Base-by-base conservation (phyloP, 768 basidiomycete genomes). In the Psilocybe tampanensis region DNA sequence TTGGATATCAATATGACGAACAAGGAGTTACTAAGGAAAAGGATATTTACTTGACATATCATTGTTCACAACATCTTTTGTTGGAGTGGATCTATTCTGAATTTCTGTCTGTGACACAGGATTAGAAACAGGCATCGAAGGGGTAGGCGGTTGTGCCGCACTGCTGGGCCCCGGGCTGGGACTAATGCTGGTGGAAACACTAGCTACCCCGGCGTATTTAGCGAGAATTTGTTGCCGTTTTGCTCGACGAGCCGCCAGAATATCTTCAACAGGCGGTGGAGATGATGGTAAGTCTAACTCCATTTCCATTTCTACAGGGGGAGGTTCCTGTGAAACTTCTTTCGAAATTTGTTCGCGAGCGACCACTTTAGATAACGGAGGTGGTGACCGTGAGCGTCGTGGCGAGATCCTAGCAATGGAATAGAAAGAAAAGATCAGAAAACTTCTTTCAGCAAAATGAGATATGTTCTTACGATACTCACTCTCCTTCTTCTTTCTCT, bases 401-500 rank as follows among this genome's bases (percentile, higher is more conserved):
- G 89, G 88, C 7, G 89, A 92, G 62, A 90, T 88, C 69, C 90
- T 92, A 58, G 22, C 36, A 39, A 6, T 39, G n/a, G 12, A 39
- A 39, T 49, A 44, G 51, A 29, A 47, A 33, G 47, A 12, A 34
- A 43, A 18, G 47, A 29, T 58, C 9, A 61, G 55, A 55, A 51
- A 15, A 55, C 18, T 45, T 17, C 41, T 54, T 50, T 60, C 50
- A 45, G 21, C 9, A 43, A 49, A 21, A 17, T 44, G 54, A 34
- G 33, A 45, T 55, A 57, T 47, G 52, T 52, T 52, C 60, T 68
- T 64, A 71, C 70, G 70, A 78, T 64, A 94, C 94, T 90, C 74
- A 95, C 93, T 96, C 94, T 80, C 91, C 94, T 80, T 95, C 94
- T 76, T 94, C 91, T 69, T 74, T 88, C 62, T 92, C 91, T 12